Conservation (phyloP, 257 asterid species). For the Fraxinus quadrangulata region DNA sequence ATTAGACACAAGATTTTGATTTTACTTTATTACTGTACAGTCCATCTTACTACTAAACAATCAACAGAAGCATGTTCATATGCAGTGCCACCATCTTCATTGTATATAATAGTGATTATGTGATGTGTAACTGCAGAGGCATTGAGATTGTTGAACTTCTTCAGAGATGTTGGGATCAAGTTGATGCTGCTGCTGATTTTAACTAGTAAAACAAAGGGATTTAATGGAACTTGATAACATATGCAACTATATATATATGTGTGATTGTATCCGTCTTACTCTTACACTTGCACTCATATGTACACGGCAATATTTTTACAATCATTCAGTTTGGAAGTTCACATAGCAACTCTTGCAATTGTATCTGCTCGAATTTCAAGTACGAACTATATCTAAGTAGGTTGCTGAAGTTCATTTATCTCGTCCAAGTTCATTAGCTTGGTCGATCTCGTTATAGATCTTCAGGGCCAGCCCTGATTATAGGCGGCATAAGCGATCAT, state of each 20-base stretch:
- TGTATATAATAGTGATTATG: no score
- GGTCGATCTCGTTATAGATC: no score
- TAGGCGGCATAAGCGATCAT: no score
- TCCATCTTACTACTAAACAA: no score
- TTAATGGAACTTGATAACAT: conserved; percentile 15
- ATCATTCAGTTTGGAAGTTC: not conserved
- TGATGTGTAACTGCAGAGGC: conserved; percentile 35
- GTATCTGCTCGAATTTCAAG: not conserved
- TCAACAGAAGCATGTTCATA: no score
- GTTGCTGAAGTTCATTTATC: no score
- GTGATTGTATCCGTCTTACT: not conserved
- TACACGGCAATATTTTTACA: not conserved
- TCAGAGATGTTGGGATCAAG: conserved; percentile 48
- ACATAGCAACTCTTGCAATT: not conserved
- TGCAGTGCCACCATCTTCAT: no score
- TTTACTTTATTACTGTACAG: no score
- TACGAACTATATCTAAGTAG: no score
- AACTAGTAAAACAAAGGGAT: conserved; percentile 29
- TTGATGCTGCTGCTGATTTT: conserved; percentile 32
- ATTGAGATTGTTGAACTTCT: conserved; percentile 48
- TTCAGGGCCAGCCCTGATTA: no score
- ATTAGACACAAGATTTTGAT: no score
- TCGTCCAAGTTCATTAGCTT: no score
- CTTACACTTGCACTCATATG: not conserved
- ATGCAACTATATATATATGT: not conserved